These are phyloP conservation scores for Mortierella alpina DNA, from an alignment of 192 early-diverging fungal species.

Conservation along the genomic window DNA sequence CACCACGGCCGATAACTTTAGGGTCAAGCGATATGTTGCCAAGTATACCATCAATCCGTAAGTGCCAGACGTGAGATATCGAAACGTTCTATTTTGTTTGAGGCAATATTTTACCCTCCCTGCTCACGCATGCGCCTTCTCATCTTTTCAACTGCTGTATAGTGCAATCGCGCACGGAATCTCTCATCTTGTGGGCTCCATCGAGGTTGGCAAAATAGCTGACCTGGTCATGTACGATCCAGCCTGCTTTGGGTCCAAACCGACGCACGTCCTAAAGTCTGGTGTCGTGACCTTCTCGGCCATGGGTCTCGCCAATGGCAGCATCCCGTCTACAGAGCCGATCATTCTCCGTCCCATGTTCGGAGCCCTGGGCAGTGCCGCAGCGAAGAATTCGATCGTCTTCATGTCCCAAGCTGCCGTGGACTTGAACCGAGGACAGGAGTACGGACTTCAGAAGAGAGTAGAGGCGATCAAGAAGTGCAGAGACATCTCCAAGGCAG, in stretches of 20 bases:
- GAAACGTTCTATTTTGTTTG: neutral
- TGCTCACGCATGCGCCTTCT: neutral
- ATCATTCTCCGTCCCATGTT: slow-evolving; percentile 89
- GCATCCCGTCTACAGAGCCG: slow-evolving; percentile 95
- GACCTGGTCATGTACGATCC: slow-evolving; percentile 91
- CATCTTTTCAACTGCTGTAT: neutral
- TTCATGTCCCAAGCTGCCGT: slow-evolving; percentile 88
- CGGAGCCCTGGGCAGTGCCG: slow-evolving; percentile 72
- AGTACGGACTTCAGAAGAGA: slow-evolving; percentile 76
- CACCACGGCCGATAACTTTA: slow-evolving; percentile 84
- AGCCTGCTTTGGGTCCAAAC: slow-evolving; percentile 90
- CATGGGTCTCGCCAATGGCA: slow-evolving; percentile 96
- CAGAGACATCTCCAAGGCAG: slow-evolving; percentile 80
- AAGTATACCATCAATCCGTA: slow-evolving; percentile 99
- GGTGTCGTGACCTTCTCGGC: slow-evolving; percentile 86
- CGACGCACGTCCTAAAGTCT: slow-evolving; percentile 87
- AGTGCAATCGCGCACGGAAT: slow-evolving; percentile 91
- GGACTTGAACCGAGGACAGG: slow-evolving; percentile 60
- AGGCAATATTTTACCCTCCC: neutral
- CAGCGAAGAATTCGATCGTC: slow-evolving; percentile 70
- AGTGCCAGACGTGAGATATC: slow-evolving; percentile 47
- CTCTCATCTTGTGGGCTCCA: slow-evolving; percentile 88
- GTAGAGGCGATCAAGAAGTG: slow-evolving; percentile 80
- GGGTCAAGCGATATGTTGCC: slow-evolving; percentile 91
- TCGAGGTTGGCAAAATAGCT: slow-evolving; percentile 94